A percentile compares a stretch with the other conserved stretches of the same genome.
These are phyloP conservation scores for Pseudocercospora musae DNA, from an alignment of 2,329 filamentous ascomycete genomes.

Conservation along the genomic window DNA sequence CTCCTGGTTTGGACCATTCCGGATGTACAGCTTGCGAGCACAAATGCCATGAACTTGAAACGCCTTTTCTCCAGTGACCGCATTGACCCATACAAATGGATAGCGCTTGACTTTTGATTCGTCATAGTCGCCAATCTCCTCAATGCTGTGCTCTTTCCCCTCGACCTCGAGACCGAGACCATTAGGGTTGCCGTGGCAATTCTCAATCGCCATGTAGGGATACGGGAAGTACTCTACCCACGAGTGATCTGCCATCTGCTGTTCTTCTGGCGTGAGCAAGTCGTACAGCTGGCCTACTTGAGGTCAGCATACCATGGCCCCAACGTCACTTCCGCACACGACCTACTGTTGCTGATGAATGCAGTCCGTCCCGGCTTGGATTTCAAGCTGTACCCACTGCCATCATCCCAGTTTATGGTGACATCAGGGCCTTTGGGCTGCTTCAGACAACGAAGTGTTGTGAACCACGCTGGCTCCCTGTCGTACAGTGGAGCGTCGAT, in stretches of 20 bases:
- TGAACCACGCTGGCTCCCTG: conserved; percentile 67
- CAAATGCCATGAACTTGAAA: conserved; percentile 60
- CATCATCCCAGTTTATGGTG: conserved; percentile 69
- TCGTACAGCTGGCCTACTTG: conserved; percentile 58
- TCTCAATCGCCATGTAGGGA: conserved; percentile 75
- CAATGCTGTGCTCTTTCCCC: conserved; percentile 56
- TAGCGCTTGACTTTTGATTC: conserved; percentile 61
- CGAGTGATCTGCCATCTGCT: conserved; percentile 62
- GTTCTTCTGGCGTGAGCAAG: conserved; percentile 60
- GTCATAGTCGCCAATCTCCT: conserved; percentile 62
- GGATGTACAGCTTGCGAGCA: conserved; percentile 15
- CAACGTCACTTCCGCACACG: background rate
- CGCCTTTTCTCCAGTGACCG: conserved; percentile 62
- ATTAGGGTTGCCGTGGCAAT: conserved; percentile 61
- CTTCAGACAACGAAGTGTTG: conserved; percentile 68
- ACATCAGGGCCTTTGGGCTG: conserved; percentile 55
- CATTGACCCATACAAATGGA: conserved; percentile 71
- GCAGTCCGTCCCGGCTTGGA: conserved; percentile 72
- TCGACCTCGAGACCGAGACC: conserved; percentile 67
- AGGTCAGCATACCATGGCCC: background rate
- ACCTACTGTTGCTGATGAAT: conserved; percentile 62
- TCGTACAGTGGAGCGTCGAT: conserved; percentile 73
- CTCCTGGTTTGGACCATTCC: conserved; percentile 11
- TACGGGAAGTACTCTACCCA: conserved; percentile 71
- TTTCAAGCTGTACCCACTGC: conserved; percentile 60